Base-by-base conservation (phyloP, 2,329 filamentous ascomycete genomes). In the Epichloe baconii region DNA sequence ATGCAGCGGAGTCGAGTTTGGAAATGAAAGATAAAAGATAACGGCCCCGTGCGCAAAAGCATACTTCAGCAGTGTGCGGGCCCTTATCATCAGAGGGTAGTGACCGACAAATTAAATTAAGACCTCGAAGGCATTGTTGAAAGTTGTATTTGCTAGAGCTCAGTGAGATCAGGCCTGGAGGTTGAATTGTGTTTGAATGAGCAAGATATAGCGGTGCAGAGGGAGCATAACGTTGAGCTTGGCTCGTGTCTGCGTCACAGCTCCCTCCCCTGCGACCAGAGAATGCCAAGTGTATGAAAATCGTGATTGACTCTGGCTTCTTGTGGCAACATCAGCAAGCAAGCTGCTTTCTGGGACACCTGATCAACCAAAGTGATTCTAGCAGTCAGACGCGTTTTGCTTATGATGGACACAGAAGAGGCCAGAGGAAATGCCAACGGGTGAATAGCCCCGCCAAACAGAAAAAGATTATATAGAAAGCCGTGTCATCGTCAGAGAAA, bases 401-500 rank as follows among this genome's bases (percentile, higher is more conserved):
- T 7, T 26, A 11, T n/a, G 36, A 14, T n/a, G 36, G 4, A 14
- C 36, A n/a, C 17, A 36, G 5, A 8, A 37, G 31, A 35, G 14
- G 44, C 34, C 12, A 5, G 14, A 31, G 17, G 3, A 42, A 19
- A 35, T 31, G 26, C 17, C 34, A 17, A 35, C 5, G 10, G 3
- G n/a, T 34, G 34, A 17, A 36, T 19, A 26, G 14, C 2, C 17
- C 19, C n/a, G 11, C 26, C n/a, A 10, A 19, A 5, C 5, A 37
- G 44, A 54, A 21, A 49, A 41, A 49, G n/a, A 51, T 47, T 48
- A 53, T n/a, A 43, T 34, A 44, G 23, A 21, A 21, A 35, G 52
- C 59, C 65, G 60, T 68, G 61, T 62, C 64, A 56, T 66, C 65
- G 55, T 68, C 53, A 64, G 54, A 54, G 52, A 51, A 53, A 54